Evolutionary conservation across 2,329 filamentous ascomycete genomes (phyloP), one percentile per base, ranked within the genome.

Genomic region (Aspergillus brasiliensis): DNA sequence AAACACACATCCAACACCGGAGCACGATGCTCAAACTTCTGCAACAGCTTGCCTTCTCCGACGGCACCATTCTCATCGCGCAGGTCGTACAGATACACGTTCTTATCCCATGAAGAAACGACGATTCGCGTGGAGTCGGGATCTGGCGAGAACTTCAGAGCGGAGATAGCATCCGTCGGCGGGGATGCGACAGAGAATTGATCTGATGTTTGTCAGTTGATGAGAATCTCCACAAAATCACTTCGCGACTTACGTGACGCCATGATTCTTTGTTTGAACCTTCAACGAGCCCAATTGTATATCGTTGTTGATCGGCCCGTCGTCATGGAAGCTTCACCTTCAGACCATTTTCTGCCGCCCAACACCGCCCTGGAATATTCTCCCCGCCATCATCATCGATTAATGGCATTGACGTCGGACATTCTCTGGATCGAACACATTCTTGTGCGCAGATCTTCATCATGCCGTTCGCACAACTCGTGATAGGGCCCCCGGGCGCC

Each of bases 21-120:
- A 7, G 91, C 91, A 62, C 88, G 86, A 75, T 95, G 90, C 75
- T 92, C 88, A 71, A 89, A 92, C 65, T 88, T 91, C 65, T 86
- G 84, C 31, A 93, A 71, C 28, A 96, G 82, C 57, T 84, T 85
- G 6, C 87, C 88, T 53, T 80, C 77, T 23, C 84, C 84, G 38
- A 84, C 82, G 64, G 84, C 82, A 21, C 74, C 75, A 53, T 83
- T 84, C 62, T 81, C 80, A 48, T 78, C 77, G 17, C 81, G 79
- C 60, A 89, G 84, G 72, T 96, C 91, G 82, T 98, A 98, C 55
- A 94, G 83, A 77, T 97, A 96, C 58, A 96, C 87, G 74, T 91
- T 87, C 77, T 88, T 91, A 78, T 98, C 94, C 95, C 95, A 99
- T 58, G 92, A 97, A 10, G 93, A 90, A 68, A 94, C 93, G n/a